Evolutionary conservation across 352 stramenopile species (phyloP).

Genomic region (Globisporangium alternatum): DNA sequence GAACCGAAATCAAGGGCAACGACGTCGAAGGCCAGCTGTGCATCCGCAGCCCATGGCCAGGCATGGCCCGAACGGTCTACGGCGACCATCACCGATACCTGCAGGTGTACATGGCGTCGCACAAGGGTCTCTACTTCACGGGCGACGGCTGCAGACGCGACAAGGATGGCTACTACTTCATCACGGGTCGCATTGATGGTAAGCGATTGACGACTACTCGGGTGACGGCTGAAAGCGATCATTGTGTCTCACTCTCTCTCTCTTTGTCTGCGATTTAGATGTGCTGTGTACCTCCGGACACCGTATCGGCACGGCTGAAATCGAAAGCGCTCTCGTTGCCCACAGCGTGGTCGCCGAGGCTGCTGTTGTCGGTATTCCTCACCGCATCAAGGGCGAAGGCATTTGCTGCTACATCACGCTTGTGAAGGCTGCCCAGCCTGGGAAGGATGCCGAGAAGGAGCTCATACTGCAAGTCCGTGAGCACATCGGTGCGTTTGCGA

Average conservation of each 20-base stretch:
- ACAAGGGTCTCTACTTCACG: conserved; percentile 97
- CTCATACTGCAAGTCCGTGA: conserved; percentile 84
- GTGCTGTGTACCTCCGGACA: conserved; percentile 95
- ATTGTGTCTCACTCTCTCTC: conserved; percentile 8
- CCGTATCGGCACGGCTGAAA: conserved; percentile 86
- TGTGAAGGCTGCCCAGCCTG: conserved; percentile 73
- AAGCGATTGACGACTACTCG: neutral
- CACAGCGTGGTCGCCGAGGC: conserved; percentile 93
- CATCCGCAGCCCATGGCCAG: conserved; percentile 95
- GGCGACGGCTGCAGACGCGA: conserved; percentile 88
- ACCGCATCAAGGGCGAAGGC: conserved; percentile 96
- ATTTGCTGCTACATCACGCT: conserved; percentile 96
- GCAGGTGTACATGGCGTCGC: conserved; percentile 94
- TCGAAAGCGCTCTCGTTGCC: conserved; percentile 89
- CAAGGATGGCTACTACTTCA: conserved; percentile 97
- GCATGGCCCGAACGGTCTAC: conserved; percentile 94
- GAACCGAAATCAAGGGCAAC: conserved; percentile 86
- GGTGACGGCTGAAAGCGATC: neutral
- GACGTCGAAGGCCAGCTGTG: conserved; percentile 93
- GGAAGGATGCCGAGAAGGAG: conserved; percentile 53
- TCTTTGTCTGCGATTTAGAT: conserved; percentile 44
- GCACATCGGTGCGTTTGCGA: conserved; percentile 96
- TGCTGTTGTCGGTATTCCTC: conserved; percentile 93
- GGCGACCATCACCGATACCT: conserved; percentile 95
- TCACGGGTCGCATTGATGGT: conserved; percentile 96